Evolutionary conservation across 2,329 filamentous ascomycete species (phyloP).

Genomic region (Diaporthe caulivora): DNA sequence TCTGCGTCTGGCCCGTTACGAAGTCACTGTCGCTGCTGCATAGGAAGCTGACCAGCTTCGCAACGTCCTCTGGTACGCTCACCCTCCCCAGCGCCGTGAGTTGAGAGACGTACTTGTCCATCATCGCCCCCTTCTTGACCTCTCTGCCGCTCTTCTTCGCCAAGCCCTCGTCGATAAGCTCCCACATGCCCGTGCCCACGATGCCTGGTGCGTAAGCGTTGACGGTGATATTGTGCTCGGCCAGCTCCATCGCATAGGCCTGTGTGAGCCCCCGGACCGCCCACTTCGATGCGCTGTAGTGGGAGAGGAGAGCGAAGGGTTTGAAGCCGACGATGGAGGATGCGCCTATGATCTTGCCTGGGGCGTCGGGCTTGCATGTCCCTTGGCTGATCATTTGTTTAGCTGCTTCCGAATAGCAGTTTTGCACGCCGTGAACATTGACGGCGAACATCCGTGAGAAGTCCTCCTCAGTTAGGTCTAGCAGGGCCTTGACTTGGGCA

Average conservation of each 20-base stretch:
- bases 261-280: conserved; percentile 76
- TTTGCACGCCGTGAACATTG: conserved; percentile 74
- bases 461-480: conserved; percentile 70
- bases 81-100: conserved; percentile 68
- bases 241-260: conserved; percentile 75
- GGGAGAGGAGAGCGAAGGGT: conserved; percentile 67
- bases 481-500: conserved; percentile 65
- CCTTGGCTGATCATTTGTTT: conserved; percentile 75
- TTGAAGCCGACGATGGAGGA: conserved; percentile 71
- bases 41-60: conserved; percentile 72
- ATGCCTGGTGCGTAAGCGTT: conserved; percentile 78
- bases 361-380: conserved; percentile 46
- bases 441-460: conserved; percentile 71
- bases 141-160: conserved; percentile 64
- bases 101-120: conserved; percentile 66
- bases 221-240: conserved; percentile 72
- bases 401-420: conserved; percentile 73
- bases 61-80: conserved; percentile 73
- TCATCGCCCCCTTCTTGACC: conserved; percentile 49
- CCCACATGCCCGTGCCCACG: conserved; percentile 77
- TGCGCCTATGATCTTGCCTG: conserved; percentile 65
- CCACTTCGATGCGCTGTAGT: conserved; percentile 76
- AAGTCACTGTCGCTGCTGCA: conserved; percentile 71
- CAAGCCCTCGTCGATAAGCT: conserved; percentile 72
- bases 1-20: conserved; percentile 74